Base-by-base conservation (phyloP, 164 flowering plant species). In the Berberis vulgaris region DNA sequence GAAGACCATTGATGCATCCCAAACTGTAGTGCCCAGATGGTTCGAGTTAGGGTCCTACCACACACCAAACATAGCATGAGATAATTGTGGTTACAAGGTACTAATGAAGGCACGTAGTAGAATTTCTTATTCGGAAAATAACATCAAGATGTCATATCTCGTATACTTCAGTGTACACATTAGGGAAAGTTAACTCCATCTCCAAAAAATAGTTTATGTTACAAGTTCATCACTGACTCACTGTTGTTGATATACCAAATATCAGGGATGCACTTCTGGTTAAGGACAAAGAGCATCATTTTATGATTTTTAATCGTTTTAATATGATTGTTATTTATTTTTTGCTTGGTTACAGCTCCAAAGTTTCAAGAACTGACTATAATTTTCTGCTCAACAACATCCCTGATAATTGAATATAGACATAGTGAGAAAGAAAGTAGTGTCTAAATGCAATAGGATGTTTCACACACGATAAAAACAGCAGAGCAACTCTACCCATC, bases 1-100 rank as follows among this genome's bases (percentile, higher is more conserved):
- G 65, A 92, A 79, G 56, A 89, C 98, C 81, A 92, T 74, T 41
- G 98, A 92, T 46, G 98, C 89, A 79, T 92, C 98, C 98, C 98
- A 92, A 41, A 92, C 96, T 11, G 98, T 92, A 54, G 96, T 89
- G 55, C 98, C 98, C 61, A 89, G 73, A 76, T 92, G 98, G 78
- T 89, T 87, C 43, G 98, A 92, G 75, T 92, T 92, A 10, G 98
- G 98, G 74, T 92, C 96, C 98, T 92, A 63, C 45, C 59, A 74
- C 45, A 70, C 54, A 55, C 40, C 68, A 54, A 60, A 60, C 26
- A 26, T 39, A 12, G 55, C 12, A 43, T 10, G 39, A 62, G 12
- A 67, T 1, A 60, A 2, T 6, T 49, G 53, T 50, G 1, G 49
- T 60, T 10, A 62, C n/a, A 45, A 52, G 43, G 44, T 41, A 26